Evolutionary conservation across 495 filamentous ascomycete species (phyloP).

Genomic region (Cetradonia linearis): DNA sequence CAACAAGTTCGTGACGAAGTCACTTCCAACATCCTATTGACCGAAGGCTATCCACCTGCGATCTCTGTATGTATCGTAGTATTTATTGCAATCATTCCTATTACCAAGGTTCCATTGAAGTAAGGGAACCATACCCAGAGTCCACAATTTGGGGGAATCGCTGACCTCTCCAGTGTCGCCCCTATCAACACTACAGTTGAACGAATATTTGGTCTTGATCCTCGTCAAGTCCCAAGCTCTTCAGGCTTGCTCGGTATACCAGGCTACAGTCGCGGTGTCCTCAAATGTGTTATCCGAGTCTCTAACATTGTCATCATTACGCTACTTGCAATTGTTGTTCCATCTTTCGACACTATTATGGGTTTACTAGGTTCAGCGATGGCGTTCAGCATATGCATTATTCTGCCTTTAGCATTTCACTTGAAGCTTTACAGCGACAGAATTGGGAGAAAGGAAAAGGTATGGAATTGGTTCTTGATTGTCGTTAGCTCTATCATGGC

Average conservation of each 20-base stretch:
- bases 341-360: constrained; percentile 89
- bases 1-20: constrained; percentile 75
- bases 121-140: constrained; percentile 30
- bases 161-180: constrained; percentile 44
- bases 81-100: constrained; percentile 83
- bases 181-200: constrained; percentile 82
- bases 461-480: constrained; percentile 61
- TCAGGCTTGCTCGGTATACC: constrained; percentile 42
- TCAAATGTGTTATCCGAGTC: constrained; percentile 54
- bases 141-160: background rate
- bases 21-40: constrained; percentile 74
- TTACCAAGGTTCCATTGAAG: constrained; percentile 92
- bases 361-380: constrained; percentile 82
- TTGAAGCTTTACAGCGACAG: constrained; percentile 84
- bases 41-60: constrained; percentile 60
- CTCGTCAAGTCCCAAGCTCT: constrained; percentile 39
- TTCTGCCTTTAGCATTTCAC: constrained; percentile 80
- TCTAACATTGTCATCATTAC: constrained; percentile 50
- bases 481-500: constrained; percentile 58
- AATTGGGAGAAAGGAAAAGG: constrained; percentile 52
- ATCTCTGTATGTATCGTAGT: constrained; percentile 68
- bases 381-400: constrained; percentile 90
- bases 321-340: constrained; percentile 66
- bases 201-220: constrained; percentile 62
- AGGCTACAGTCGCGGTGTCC: constrained; percentile 44